Percentiles rank a stretch among this genome's conserved stretches.
Evolutionary conservation across 345 rosid genomes (phyloP).

Genomic region (Abelmoschus esculentus): DNA sequence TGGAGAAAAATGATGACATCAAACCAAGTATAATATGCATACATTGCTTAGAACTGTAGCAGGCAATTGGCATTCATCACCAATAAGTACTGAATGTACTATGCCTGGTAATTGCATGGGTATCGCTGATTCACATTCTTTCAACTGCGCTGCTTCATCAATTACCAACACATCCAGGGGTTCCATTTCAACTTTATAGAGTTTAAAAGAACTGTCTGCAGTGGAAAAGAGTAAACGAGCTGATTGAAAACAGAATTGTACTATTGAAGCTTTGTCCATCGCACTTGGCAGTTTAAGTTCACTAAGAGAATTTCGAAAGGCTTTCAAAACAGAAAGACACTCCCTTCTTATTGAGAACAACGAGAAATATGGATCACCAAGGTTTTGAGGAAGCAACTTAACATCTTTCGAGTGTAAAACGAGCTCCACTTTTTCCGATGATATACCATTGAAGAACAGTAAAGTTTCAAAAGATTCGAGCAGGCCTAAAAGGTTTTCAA

Average conservation of each 20-base stretch:
- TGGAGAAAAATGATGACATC: neutral
- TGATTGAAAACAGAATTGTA: conserved; percentile 26
- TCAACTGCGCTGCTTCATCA: conserved; percentile 62
- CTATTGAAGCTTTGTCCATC: neutral
- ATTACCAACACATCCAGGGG: conserved; percentile 38
- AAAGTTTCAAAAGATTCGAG: conserved; percentile 20
- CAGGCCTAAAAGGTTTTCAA: conserved; percentile 12
- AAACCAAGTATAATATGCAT: conserved; percentile 5
- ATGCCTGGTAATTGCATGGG: conserved; percentile 40
- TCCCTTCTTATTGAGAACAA: conserved; percentile 15
- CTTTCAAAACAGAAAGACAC: conserved; percentile 22
- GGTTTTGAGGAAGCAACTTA: neutral
- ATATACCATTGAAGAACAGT: conserved; percentile 12
- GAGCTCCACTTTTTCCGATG: conserved; percentile 18
- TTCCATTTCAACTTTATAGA: conserved; percentile 15
- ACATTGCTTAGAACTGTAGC: conserved; percentile 43
- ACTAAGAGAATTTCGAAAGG: conserved; percentile 7
- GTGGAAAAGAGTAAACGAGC: conserved; percentile 40
- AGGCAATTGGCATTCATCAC: conserved; percentile 50
- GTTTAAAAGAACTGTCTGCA: conserved; percentile 28
- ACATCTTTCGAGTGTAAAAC: conserved; percentile 11
- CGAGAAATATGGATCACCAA: neutral
- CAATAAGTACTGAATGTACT: conserved; percentile 36
- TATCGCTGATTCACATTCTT: conserved; percentile 48
- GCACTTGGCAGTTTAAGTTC: conserved; percentile 22